Percentiles rank a stretch among this genome's conserved stretches.
Conservation (phyloP, 2,329 filamentous ascomycete genomes). For the Trichophyton benhamiae region DNA sequence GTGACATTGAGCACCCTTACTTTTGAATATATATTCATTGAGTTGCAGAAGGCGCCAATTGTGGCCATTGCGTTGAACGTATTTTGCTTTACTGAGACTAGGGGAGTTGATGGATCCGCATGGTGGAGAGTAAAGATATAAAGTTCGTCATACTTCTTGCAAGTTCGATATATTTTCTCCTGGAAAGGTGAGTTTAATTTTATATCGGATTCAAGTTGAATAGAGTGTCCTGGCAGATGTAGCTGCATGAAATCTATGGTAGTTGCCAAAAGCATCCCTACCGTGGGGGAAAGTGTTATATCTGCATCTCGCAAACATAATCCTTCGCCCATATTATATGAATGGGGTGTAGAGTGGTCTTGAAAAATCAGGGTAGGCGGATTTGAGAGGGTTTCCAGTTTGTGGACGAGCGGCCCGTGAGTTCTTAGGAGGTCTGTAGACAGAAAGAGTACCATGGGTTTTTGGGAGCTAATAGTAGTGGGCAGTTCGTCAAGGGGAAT, state of each 20-base stretch:
- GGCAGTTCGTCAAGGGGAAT: background rate
- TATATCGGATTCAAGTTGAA: background rate
- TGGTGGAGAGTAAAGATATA: constrained; percentile 43
- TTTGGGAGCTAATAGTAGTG: background rate
- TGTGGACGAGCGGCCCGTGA: constrained; percentile 15
- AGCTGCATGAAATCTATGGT: constrained; percentile 61
- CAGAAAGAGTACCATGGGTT: constrained; percentile 4
- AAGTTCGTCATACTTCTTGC: constrained; percentile 53
- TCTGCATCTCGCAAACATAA: constrained; percentile 40
- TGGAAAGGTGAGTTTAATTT: constrained; percentile 36
- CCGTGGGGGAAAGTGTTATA: constrained; percentile 55
- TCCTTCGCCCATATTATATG: background rate
- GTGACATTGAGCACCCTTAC: constrained; percentile 7
- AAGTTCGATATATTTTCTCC: constrained; percentile 42
- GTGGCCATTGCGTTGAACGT: constrained; percentile 14
- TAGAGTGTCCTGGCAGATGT: constrained; percentile 49
- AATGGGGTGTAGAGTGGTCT: constrained; percentile 11
- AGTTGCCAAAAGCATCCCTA: constrained; percentile 58
- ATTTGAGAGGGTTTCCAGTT: constrained; percentile 11
- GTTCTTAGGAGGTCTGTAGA: constrained; percentile 19
- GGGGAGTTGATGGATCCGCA: constrained; percentile 14
- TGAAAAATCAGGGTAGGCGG: constrained; percentile 16
- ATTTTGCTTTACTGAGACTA: constrained; percentile 9
- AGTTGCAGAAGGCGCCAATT: constrained; percentile 19
- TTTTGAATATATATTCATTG: constrained; percentile 8